A percentile compares a stretch with the other conserved stretches of the same genome.
These are phyloP conservation scores for Posidonia oceanica DNA, from an alignment of 116 monocot genomes.

Conservation along the genomic window DNA sequence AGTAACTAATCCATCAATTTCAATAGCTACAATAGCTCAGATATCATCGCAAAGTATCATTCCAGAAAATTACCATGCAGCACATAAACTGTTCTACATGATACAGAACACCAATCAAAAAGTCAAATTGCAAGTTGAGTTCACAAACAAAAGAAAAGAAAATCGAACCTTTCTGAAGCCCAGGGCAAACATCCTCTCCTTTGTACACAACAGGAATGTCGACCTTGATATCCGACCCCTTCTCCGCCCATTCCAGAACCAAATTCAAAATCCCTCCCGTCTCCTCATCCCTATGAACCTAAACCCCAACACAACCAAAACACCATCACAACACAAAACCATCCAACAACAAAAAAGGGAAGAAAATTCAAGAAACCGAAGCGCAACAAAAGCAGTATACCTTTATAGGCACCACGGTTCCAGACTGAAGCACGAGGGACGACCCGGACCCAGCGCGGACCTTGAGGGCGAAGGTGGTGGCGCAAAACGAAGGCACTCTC, in stretches of 20 bases:
- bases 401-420: conserved; percentile 71
- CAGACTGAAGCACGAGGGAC: conserved; percentile 47
- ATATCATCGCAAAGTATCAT: too few relatives aligned
- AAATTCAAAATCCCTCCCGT: conserved; percentile 63
- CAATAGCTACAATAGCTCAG: too few relatives aligned
- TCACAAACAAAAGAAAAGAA: neutral
- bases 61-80: too few relatives aligned
- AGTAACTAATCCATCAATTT: too few relatives aligned
- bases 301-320: conserved; percentile 5
- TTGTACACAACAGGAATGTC: conserved; percentile 23
- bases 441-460: conserved; percentile 69
- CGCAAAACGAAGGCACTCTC: conserved; percentile 48
- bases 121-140: neutral
- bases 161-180: conserved; percentile 15
- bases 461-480: conserved; percentile 57
- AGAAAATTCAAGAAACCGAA: neutral
- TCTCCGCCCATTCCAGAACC: conserved; percentile 71
- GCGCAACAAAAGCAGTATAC: conserved; percentile 8
- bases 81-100: neutral
- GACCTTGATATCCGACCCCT: conserved; percentile 45
- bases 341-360: neutral
- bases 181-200: conserved; percentile 21
- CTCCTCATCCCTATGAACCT: conserved; percentile 67
- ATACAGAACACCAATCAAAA: neutral
- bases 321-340: conserved; percentile 3